phyloP scores from a whole-genome alignment of 2,329 filamentous ascomycete species.

The Hortaea werneckii region DNA sequence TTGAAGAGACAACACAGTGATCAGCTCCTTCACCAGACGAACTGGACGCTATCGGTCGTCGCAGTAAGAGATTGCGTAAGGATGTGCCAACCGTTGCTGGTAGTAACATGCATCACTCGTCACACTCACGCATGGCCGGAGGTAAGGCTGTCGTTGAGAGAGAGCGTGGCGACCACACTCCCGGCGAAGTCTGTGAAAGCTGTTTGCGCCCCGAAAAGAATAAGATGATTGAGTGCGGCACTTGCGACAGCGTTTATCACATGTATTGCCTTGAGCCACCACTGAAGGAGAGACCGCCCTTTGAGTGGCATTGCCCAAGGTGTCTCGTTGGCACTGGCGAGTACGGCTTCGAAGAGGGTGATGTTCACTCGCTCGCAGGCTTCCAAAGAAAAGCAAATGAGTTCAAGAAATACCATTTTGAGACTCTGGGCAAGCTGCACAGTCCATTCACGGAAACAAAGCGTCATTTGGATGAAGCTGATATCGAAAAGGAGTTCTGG shows the following conservation, averaged over 20 bases:
- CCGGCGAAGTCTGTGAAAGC: conserved; percentile 65
- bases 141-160: conserved; percentile 50
- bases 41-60: conserved; percentile 43
- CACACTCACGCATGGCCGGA: conserved; percentile 56
- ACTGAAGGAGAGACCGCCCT: conserved; percentile 65
- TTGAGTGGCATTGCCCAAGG: conserved; percentile 91
- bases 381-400: conserved; percentile 94
- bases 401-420: conserved; percentile 92
- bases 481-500: conserved; percentile 96
- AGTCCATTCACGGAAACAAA: conserved; percentile 75
- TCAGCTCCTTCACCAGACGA: conserved; percentile 28
- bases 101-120: conserved; percentile 88
- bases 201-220: conserved; percentile 70
- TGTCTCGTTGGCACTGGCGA: conserved; percentile 94
- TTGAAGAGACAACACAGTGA: conserved; percentile 63
- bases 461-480: conserved; percentile 79
- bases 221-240: conserved; percentile 73
- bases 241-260: conserved; percentile 83
- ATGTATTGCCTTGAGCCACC: conserved; percentile 82
- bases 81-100: conserved; percentile 76
- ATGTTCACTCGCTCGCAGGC: conserved; percentile 85
- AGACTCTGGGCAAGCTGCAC: conserved; percentile 47
- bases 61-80: conserved; percentile 90
- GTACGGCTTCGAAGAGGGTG: conserved; percentile 94
- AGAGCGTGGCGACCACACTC: conserved; percentile 46